Percentiles rank a stretch among this genome's conserved stretches.
Conservation (phyloP, 495 filamentous ascomycete species). For the Xylaria grammica region DNA sequence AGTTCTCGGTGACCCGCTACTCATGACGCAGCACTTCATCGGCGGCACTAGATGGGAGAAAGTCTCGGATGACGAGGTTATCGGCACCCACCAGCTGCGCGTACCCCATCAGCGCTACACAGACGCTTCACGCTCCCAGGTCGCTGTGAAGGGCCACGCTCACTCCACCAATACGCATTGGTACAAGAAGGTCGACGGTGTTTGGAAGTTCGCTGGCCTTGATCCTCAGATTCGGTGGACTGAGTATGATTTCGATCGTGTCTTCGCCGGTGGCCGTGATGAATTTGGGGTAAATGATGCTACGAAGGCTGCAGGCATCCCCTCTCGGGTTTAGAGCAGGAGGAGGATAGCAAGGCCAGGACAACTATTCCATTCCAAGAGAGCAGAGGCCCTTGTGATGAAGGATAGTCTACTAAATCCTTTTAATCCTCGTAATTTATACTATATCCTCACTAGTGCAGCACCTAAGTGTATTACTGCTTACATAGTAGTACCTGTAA, state of each 20-base stretch:
- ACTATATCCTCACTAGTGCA: no score
- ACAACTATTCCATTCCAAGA: no score
- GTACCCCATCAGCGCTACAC: slow-evolving; percentile 73
- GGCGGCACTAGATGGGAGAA: slow-evolving; percentile 75
- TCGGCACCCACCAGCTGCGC: slow-evolving; percentile 78
- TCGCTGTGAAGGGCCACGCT: slow-evolving; percentile 67
- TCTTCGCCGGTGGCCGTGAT: slow-evolving; percentile 53
- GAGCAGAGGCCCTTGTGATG: no score
- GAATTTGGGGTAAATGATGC: slow-evolving; percentile 39
- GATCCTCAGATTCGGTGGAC: slow-evolving; percentile 72
- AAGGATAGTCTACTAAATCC: no score
- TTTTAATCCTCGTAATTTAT: no score
- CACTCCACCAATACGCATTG: slow-evolving; percentile 75
- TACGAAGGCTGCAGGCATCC: slow-evolving; percentile 30
- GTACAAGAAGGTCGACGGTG: slow-evolving; percentile 74
- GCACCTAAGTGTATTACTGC: no score
- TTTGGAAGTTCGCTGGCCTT: slow-evolving; percentile 84
- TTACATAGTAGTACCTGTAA: no score
- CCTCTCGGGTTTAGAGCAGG: slow-evolving; percentile 19
- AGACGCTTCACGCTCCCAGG: slow-evolving; percentile 53
- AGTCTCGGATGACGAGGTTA: slow-evolving; percentile 67
- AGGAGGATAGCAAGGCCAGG: no score
- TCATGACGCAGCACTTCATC: slow-evolving; percentile 80
- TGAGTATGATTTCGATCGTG: slow-evolving; percentile 70
- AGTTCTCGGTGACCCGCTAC: slow-evolving; percentile 71